Base-by-base conservation (phyloP, 352 stramenopile species). In the Phytopythium ostracodes region DNA sequence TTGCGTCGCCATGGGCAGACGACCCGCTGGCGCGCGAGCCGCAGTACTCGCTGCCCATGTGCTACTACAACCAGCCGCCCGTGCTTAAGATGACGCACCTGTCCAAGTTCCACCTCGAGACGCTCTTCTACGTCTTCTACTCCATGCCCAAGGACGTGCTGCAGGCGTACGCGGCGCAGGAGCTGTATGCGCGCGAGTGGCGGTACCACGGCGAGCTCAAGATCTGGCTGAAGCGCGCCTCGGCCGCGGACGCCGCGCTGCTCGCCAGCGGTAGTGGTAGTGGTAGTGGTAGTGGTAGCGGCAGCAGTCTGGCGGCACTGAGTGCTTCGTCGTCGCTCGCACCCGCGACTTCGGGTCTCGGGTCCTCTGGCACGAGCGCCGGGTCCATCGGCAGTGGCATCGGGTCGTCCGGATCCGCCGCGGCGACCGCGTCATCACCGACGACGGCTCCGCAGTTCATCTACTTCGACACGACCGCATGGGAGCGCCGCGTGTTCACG, bases 51-150 rank as follows among this genome's bases (percentile, higher is more conserved):
- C 73, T 94, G 68, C 87, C 87, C 14, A 81, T 77, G 61, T 96
- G 87, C 72, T 96, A 96, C 74, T 93, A 93, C 76, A 94, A 93
- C 68, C 94, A 98, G 81, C 94, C 96, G 52, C 94, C 96, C n/a
- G 91, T 96, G 56, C 84, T 99, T 55, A 99, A 99, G 84, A 98
- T 94, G 53, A 97, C 92, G 61, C 96, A 99, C 68, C 84, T 99
- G 66, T 96, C 88, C 56, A 99, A 99, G 78, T 99, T 99, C 75
- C 91, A 98, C 68, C 78, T 99, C 50, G 97, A 99, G 85, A 99
- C 97, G 58, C 81, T 99, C 25, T 99, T 99, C 79, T 99, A 98
- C 82, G 98, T 99, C 69, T 99, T 99, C 77, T 99, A 99, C 80
- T 93, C 92, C 58, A 96, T 99, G 83, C 97, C 97, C 49, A 97